phyloP scores from a whole-genome alignment of 768 basidiomycete species.

The Lactarius vividus region DNA sequence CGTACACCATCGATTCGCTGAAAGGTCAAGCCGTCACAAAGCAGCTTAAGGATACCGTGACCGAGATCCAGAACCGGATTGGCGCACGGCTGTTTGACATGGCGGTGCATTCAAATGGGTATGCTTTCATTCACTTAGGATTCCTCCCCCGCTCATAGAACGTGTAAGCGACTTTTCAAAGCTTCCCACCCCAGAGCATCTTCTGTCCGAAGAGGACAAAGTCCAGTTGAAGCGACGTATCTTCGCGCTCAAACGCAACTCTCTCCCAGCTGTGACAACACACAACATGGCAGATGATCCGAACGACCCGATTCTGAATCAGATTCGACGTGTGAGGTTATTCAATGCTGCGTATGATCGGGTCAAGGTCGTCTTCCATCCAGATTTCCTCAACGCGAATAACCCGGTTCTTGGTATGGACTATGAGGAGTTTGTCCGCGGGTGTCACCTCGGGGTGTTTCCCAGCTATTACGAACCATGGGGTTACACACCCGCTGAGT shows the following conservation, averaged over 20 bases:
- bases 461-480: conserved; percentile 97
- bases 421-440: conserved; percentile 98
- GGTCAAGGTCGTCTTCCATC: conserved; percentile 98
- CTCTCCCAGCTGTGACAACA: conserved; percentile 93
- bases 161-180: conserved; percentile 63
- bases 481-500: conserved; percentile 97
- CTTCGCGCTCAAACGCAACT: conserved; percentile 92
- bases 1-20: conserved; percentile 95
- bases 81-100: conserved; percentile 92
- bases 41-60: conserved; percentile 92
- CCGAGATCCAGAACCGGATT: conserved; percentile 91
- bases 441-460: conserved; percentile 98
- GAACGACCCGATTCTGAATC: conserved; percentile 90
- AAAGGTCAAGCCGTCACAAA: conserved; percentile 98
- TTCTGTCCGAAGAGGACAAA: conserved; percentile 90
- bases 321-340: conserved; percentile 88
- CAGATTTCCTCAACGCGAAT: conserved; percentile 96
- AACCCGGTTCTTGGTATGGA: conserved; percentile 97
- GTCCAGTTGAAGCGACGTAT: conserved; percentile 93
- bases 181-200: conserved; percentile 66
- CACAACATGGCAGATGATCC: conserved; percentile 98
- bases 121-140: conserved; percentile 28
- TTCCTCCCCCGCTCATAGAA: conserved; percentile 3
- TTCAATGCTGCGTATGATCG: conserved; percentile 89
- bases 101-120: conserved; percentile 91